Percentiles rank a stretch among this genome's conserved stretches.
These are phyloP conservation scores for Linnemannia zychae DNA, from an alignment of 192 early-diverging fungal species.

Conservation along the genomic window DNA sequence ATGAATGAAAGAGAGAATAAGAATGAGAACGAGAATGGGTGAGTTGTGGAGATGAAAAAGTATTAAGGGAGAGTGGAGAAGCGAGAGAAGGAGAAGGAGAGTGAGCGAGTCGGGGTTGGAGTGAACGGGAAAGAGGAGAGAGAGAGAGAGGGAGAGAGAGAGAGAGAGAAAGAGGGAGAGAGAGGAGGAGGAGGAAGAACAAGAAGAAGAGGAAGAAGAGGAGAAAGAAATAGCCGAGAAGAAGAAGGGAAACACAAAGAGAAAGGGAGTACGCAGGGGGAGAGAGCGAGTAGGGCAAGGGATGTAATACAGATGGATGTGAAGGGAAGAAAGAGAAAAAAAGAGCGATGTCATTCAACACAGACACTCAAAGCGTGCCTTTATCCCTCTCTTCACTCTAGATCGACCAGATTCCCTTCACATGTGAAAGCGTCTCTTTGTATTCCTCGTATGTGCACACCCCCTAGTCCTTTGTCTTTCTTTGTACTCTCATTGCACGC, in stretches of 20 bases:
- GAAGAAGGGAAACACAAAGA: neutral
- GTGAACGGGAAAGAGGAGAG: neutral
- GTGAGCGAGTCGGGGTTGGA: neutral
- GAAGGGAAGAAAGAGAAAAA: neutral
- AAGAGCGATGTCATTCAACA: neutral
- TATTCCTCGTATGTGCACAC: too few relatives aligned
- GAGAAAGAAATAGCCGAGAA: neutral
- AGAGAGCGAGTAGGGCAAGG: neutral
- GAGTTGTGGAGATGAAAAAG: conserved; percentile 9
- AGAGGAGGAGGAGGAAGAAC: neutral
- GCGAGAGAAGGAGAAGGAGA: neutral
- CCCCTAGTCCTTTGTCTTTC: too few relatives aligned
- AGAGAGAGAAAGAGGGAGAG: conserved; percentile 3
- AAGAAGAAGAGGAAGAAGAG: neutral
- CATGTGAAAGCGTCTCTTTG: too few relatives aligned
- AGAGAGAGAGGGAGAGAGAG: neutral
- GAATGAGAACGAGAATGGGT: neutral
- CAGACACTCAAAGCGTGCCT: neutral
- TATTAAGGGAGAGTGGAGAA: neutral
- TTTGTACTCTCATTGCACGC: too few relatives aligned
- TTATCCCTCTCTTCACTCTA: too few relatives aligned
- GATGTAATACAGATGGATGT: neutral
- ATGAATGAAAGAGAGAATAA: neutral
- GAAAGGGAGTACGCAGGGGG: neutral
- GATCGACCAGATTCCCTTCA: too few relatives aligned